These are phyloP conservation scores for Rutstroemia sp. DNA, from an alignment of 2,329 filamentous ascomycete species.

Conservation along the genomic window DNA sequence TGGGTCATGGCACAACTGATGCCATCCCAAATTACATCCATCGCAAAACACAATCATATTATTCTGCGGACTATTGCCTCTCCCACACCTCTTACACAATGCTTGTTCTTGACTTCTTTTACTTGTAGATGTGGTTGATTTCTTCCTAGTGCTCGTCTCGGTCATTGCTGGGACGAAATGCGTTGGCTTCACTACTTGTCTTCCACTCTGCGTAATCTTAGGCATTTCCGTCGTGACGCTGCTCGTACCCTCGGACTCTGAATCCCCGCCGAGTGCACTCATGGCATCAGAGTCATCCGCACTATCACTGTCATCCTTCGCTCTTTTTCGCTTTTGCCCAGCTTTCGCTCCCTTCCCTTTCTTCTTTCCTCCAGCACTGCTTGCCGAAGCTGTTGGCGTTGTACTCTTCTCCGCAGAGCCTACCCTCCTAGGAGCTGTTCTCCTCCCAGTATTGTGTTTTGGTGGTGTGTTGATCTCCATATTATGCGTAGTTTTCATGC, in stretches of 20 bases:
- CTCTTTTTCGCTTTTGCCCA: slow-evolving; percentile 27
- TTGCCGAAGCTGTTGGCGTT: slow-evolving; percentile 17
- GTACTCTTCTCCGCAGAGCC: slow-evolving; percentile 9
- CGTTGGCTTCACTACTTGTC: slow-evolving; percentile 60
- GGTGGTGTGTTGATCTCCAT: slow-evolving; percentile 27
- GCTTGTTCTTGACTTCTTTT: slow-evolving; percentile 52
- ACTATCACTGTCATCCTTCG: slow-evolving; percentile 23
- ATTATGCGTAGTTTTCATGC: slow-evolving; percentile 31
- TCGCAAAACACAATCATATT: slow-evolving; percentile 86
- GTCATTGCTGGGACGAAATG: slow-evolving; percentile 52
- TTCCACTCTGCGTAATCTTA: slow-evolving; percentile 68
- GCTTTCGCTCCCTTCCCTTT: slow-evolving; percentile 18
- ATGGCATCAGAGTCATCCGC: slow-evolving; percentile 26
- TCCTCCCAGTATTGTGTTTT: slow-evolving; percentile 11
- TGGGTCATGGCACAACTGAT: slow-evolving; percentile 75
- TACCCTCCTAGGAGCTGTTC: slow-evolving; percentile 9
- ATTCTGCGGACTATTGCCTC: slow-evolving; percentile 61
- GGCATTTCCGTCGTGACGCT: slow-evolving; percentile 45
- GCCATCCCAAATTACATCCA: slow-evolving; percentile 71
- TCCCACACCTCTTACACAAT: slow-evolving; percentile 65
- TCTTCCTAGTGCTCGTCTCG: slow-evolving; percentile 33
- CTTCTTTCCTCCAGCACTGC: slow-evolving; percentile 14
- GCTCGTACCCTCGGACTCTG: slow-evolving; percentile 30
- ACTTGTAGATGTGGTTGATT: slow-evolving; percentile 30
- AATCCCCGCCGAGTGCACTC: slow-evolving; percentile 30